Conservation (phyloP, 1,284 basidiomycete species). For the Cryptococcus hybrid region DNA sequence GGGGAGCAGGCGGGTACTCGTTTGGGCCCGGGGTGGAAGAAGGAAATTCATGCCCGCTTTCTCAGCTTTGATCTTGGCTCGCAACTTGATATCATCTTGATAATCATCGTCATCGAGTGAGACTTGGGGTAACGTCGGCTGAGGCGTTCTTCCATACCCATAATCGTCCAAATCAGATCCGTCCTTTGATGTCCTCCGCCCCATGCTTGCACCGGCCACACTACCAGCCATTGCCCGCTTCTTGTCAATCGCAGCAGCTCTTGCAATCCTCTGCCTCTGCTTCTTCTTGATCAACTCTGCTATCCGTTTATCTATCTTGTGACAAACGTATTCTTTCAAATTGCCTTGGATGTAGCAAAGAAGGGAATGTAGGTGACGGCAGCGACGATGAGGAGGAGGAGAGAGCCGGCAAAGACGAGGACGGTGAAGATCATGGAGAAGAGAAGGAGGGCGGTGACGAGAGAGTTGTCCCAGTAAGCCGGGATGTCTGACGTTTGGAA, state of each 20-base stretch:
- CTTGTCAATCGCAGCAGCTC: slow-evolving; percentile 77
- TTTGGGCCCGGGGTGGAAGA: not conserved
- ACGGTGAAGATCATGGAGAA: slow-evolving; percentile 90
- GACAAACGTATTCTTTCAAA: slow-evolving; percentile 97
- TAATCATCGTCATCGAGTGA: slow-evolving; percentile 71
- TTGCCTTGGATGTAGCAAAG: slow-evolving; percentile 95
- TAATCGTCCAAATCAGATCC: slow-evolving; percentile 92
- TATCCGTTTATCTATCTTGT: slow-evolving; percentile 99
- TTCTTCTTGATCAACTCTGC: slow-evolving; percentile 88
- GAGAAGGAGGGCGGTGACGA: slow-evolving; percentile 78
- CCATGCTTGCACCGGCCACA: slow-evolving; percentile 27
- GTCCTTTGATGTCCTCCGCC: not conserved
- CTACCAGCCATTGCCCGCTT: slow-evolving; percentile 83
- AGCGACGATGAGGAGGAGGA: slow-evolving; percentile 77
- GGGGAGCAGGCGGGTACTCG: slow-evolving; percentile 3
- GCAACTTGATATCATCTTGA: slow-evolving; percentile 56
- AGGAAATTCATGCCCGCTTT: slow-evolving; percentile 2
- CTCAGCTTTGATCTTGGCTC: slow-evolving; percentile 15
- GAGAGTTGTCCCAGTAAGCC: slow-evolving; percentile 54
- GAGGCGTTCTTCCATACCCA: slow-evolving; percentile 67
- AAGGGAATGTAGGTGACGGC: slow-evolving; percentile 88
- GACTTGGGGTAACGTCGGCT: slow-evolving; percentile 92
- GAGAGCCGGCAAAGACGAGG: slow-evolving; percentile 77
- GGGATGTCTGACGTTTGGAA: slow-evolving; percentile 64
- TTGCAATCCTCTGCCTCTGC: slow-evolving; percentile 78